phyloP scores from a whole-genome alignment of 495 filamentous ascomycete genomes.

The Barbatosphaeria neglecta region DNA sequence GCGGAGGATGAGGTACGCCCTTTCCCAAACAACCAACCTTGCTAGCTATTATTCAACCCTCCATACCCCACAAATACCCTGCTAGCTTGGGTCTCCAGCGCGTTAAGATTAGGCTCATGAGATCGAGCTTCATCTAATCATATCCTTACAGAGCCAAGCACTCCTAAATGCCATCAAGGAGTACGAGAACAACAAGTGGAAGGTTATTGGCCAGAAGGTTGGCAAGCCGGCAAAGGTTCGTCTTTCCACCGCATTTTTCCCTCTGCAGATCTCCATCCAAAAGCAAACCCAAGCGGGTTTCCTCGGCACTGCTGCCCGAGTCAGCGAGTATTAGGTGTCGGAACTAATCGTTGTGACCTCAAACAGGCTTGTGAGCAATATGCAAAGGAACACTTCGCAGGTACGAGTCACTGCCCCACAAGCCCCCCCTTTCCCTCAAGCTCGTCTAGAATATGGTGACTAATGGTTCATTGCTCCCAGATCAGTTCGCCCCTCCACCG shows the following conservation, averaged over 20 bases:
- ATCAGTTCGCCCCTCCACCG: not conserved
- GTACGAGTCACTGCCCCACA: slow-evolving; percentile 4
- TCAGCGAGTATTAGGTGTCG: too few relatives aligned
- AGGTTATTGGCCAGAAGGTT: slow-evolving; percentile 88
- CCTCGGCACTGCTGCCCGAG: slow-evolving; percentile 1
- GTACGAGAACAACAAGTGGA: slow-evolving; percentile 98
- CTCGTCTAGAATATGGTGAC: not conserved
- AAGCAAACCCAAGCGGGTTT: not conserved
- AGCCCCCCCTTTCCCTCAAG: not conserved
- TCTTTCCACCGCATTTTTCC: not conserved
- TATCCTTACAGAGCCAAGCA: slow-evolving; percentile 53
- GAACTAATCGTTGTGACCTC: too few relatives aligned
- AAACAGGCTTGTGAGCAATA: slow-evolving; percentile 90
- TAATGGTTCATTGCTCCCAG: not conserved
- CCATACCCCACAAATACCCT: too few relatives aligned
- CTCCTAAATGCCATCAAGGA: slow-evolving; percentile 92
- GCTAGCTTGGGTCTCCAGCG: too few relatives aligned
- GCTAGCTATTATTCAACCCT: slow-evolving; percentile 1
- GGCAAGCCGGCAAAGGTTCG: slow-evolving; percentile 93
- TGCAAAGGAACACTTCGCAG: slow-evolving; percentile 87
- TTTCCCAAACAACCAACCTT: not conserved
- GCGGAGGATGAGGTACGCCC: slow-evolving; percentile 85
- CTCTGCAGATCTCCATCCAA: not conserved
- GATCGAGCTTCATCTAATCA: not conserved
- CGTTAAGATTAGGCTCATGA: slow-evolving; percentile 15